Conservation (phyloP, 192 early-diverging fungal genomes). For the Thamnidium elegans region DNA sequence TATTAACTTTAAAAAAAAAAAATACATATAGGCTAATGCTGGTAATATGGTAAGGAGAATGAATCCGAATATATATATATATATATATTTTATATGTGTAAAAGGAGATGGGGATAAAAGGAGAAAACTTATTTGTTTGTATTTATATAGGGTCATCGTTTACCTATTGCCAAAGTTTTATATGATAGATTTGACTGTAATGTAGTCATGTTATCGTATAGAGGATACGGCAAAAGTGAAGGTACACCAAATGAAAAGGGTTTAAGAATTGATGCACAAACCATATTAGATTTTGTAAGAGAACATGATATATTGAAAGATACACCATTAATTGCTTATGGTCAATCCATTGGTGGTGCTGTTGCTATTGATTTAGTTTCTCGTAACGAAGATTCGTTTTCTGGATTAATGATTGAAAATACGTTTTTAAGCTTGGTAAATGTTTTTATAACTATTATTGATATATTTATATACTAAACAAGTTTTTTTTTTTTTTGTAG, state of each 20-base stretch:
- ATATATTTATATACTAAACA: not conserved
- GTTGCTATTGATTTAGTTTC: conserved; percentile 88
- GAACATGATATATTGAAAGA: conserved; percentile 68
- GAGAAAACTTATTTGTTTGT: conserved; percentile 4
- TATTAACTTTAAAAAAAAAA: not conserved
- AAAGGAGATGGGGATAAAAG: no score
- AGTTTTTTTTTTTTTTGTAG: conserved; percentile 31
- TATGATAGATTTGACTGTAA: conserved; percentile 69
- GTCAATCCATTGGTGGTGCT: conserved; percentile 96
- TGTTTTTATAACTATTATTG: no score
- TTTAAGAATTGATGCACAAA: conserved; percentile 82
- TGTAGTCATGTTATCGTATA: conserved; percentile 96
- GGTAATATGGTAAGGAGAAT: conserved; percentile 79
- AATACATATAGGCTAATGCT: conserved; percentile 74
- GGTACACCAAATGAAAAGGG: conserved; percentile 87
- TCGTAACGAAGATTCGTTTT: conserved; percentile 69
- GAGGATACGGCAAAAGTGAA: conserved; percentile 91
- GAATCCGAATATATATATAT: not conserved
- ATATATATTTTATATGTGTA: not conserved
- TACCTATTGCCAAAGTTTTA: conserved; percentile 84
- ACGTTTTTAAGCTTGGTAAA: conserved; percentile 87
- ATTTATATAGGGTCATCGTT: conserved; percentile 74
- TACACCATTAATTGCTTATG: conserved; percentile 85
- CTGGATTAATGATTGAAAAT: conserved; percentile 90
- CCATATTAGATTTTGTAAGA: conserved; percentile 81